Percentiles rank a stretch among this genome's conserved stretches.
These are phyloP conservation scores for Kuraishia borneana DNA, from an alignment of 805 yeast species.

Conservation along the genomic window DNA sequence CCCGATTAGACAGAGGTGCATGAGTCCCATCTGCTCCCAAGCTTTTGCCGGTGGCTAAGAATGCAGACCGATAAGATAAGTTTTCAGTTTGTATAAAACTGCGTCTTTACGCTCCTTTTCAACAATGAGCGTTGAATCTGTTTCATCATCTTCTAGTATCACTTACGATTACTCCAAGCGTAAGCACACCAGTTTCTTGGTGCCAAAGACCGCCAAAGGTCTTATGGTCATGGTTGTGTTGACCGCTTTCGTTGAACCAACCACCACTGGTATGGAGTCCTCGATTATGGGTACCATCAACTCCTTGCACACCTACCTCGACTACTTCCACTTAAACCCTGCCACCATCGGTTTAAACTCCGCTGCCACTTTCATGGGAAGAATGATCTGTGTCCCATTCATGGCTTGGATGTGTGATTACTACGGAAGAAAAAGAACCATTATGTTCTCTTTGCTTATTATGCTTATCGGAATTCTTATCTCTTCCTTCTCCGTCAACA, in stretches of 20 bases:
- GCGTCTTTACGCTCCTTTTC: too few species aligned
- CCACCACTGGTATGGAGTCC: constrained; percentile 15
- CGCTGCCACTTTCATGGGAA: constrained; percentile 15
- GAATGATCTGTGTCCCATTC: constrained; percentile 12
- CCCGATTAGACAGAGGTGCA: too few species aligned
- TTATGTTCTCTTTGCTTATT: constrained; percentile 13
- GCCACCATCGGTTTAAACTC: constrained; percentile 13
- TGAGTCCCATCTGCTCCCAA: too few species aligned
- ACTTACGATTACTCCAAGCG: too few species aligned
- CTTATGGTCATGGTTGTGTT: background rate
- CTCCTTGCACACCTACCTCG: constrained; percentile 11
- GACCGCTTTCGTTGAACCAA: background rate
- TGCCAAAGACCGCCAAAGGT: background rate
- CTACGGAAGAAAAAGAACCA: constrained; percentile 19
- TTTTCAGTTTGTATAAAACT: too few species aligned
- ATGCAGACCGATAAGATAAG: too few species aligned
- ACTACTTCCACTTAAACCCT: constrained; percentile 11
- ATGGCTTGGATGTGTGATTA: constrained; percentile 11
- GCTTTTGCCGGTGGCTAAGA: too few species aligned
- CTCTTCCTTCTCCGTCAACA: constrained; percentile 23
- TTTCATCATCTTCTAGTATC: too few species aligned
- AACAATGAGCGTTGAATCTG: too few species aligned
- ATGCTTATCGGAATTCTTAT: constrained; percentile 21
- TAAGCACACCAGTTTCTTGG: background rate
- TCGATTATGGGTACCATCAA: constrained; percentile 15